Evolutionary conservation across 2,329 filamentous ascomycete species (phyloP), one percentile per base, ranked within the genome.

Genomic region (Sporothrix inflata): DNA sequence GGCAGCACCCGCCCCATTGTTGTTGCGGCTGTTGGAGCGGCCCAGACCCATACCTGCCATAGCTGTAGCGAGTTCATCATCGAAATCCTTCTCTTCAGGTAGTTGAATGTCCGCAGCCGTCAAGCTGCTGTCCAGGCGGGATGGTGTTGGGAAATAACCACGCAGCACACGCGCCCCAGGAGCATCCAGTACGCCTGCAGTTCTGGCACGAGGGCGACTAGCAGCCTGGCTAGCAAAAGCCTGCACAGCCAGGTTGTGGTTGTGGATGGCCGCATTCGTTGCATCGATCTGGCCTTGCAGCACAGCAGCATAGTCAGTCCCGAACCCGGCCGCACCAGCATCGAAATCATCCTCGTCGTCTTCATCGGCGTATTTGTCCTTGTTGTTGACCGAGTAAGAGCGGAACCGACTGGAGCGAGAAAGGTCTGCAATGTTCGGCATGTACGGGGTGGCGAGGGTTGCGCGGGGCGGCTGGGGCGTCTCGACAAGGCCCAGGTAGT

Each of bases 381-480:
- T 98, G 71, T 97, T 97, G 81, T 99, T 99, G 75, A 99, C 96
- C 0, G 96, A 99, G 81, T 98, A 98, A 1, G 96, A 99, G 63
- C 96, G 90, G 85, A 98, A 97, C 69, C 96, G 90, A 80, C 92
- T 98, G 60, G 92, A 92, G 79, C 89, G 92, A 75, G 91, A 91
- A 76, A 93, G 88, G 79, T 93, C 91, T 74, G 91, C 90, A 74
- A 95, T 84, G 78, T 92, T 92, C 60, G 91, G 90, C 45, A 95
- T 85, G 75, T 94, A 92, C 2, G 92, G 91, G 9, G 92, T 90
- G 55, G 90, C 90, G 74, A 97, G 84, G 74, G 91, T 91, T 66
- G 92, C 91, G 74, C 91, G 89, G 73, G 89, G 85, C 70, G 93
- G 91, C 79, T 97, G 94, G 24, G 96, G 95, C 19, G 94, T 97